A percentile compares a stretch with the other conserved stretches of the same genome.
These are phyloP conservation scores for Exophiala oligosperma DNA, from an alignment of 2,329 filamentous ascomycete genomes.

Conservation along the genomic window DNA sequence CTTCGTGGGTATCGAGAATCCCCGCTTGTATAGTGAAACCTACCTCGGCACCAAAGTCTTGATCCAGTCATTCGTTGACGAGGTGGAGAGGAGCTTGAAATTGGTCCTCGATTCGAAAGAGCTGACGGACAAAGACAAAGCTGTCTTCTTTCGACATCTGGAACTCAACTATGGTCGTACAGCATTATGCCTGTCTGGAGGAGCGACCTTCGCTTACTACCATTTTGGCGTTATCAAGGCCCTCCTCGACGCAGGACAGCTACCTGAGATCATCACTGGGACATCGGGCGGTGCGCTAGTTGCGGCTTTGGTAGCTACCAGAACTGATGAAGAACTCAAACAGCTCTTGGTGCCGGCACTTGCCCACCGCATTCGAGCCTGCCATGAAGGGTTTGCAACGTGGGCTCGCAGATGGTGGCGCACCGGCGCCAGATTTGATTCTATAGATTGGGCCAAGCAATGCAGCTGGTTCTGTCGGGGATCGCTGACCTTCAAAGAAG, in stretches of 20 bases:
- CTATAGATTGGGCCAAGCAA: conserved; percentile 82
- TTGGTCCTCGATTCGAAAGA: conserved; percentile 69
- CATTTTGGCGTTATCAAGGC: conserved; percentile 93
- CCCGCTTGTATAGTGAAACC: conserved; percentile 92
- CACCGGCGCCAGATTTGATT: conserved; percentile 92
- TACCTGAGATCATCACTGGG: conserved; percentile 93
- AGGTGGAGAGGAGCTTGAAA: conserved; percentile 58
- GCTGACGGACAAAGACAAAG: conserved; percentile 71
- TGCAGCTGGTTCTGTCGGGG: conserved; percentile 89
- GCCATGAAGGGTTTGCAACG: conserved; percentile 70
- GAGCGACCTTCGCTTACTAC: conserved; percentile 93
- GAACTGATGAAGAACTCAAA: conserved; percentile 89
- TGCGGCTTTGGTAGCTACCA: conserved; percentile 80
- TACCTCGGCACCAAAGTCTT: conserved; percentile 97
- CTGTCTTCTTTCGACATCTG: conserved; percentile 79
- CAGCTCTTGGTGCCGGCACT: conserved; percentile 81
- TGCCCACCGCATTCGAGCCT: conserved; percentile 81
- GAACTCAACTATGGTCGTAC: conserved; percentile 90
- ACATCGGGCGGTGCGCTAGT: conserved; percentile 93
- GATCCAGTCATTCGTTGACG: conserved; percentile 86
- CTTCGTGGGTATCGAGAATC: conserved; percentile 92
- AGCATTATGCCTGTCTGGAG: conserved; percentile 88
- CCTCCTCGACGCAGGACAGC: conserved; percentile 76
- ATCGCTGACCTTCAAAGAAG: conserved; percentile 91
- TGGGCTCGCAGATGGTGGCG: conserved; percentile 87